Evolutionary conservation across 163 green algal species (phyloP), one percentile per base, ranked within the genome.

Genomic region (Smithsoniella earleae): DNA sequence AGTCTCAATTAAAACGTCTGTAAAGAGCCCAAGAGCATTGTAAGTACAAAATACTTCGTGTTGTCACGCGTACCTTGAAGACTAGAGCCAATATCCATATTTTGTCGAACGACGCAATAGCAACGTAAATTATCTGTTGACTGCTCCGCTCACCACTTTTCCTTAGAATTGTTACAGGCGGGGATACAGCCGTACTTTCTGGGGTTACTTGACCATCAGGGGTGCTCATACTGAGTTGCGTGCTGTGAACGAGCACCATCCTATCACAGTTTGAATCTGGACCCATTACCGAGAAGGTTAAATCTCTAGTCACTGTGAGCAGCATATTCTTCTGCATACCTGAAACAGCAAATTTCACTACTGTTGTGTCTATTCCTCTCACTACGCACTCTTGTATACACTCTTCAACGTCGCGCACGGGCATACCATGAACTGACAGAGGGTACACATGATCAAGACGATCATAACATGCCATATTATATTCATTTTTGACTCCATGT

Each of bases 221-320:
- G n/a, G n/a, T n/a, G n/a, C n/a, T n/a, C n/a, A n/a, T n/a, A n/a
- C n/a, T n/a, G n/a, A 69, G 25, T 34, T 69, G 58, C 5, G 25
- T 44, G 25, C 16, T 38, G 34, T 69, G 58, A 5, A 69, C n/a
- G n/a, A n/a, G n/a, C n/a, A n/a, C n/a, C n/a, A n/a, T n/a, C n/a
- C n/a, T n/a, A n/a, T n/a, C n/a, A n/a, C n/a, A n/a, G n/a, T n/a
- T n/a, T n/a, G n/a, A 43, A 45, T 8, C 22, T 44, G 58, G 10
- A 3, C 30, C 58, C 58, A 69, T 33, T 5, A 69, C 18, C 58
- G 58, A 45, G n/a, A 69, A 69, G 10, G 58, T 69, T 33, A 69
- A n/a, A 13, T 69, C 58, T 10, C 25, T 30, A n/a, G 58, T 69
- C 6, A 30, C 34, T 5, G 34, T 36, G 25, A 36, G 25, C 3